Base-by-base conservation (phyloP, 2,329 filamentous ascomycete genomes). In the Chalaropsis ovoidea region DNA sequence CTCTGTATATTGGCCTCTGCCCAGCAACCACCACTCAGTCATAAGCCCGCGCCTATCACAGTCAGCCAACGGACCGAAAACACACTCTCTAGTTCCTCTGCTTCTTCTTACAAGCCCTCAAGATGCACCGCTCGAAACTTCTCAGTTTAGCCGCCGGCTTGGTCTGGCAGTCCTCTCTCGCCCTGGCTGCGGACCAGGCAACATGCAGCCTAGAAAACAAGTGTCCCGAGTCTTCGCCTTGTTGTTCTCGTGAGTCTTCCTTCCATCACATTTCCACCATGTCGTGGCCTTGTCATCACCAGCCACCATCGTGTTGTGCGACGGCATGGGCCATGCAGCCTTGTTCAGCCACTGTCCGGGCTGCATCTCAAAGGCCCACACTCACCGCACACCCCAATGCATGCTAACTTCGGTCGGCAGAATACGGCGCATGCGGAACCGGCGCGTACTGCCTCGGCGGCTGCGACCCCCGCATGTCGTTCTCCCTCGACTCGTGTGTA, bases 401-500 rank as follows among this genome's bases (percentile, higher is more conserved):
- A 22, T 43, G 22, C 61, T 66, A 41, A 66, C 60, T 58, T 6
- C 35, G 42, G 41, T 22, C n/a, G 39, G 56, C 72, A 95, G 90
- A 94, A 76, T 97, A 96, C 76, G 90, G 90, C 71, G 81, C 93
- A 76, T 97, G 94, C 73, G 94, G 93, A 78, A 85, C 91, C 65
- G 94, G 94, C 72, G 94, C 92, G 65, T 97, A 89, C 82, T 99
- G 94, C 73, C 84, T 99, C 22, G 94, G 94, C 71, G 94, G 94
- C 69, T 99, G 94, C 79, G 93, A 97, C 74, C 89, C 91, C 41
- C 83, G 86, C 73, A 87, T 86, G 77, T 97, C 93, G 61, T 88
- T 86, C 78, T 83, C 83, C 13, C 81, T 96, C 71, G 85, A 95
- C 70, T 86, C 93, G 1, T 99, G 94, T 76, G 85, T 89, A 7